Conservation (phyloP, 2,329 filamentous ascomycete species). For the Plectosphaerella plurivora region DNA sequence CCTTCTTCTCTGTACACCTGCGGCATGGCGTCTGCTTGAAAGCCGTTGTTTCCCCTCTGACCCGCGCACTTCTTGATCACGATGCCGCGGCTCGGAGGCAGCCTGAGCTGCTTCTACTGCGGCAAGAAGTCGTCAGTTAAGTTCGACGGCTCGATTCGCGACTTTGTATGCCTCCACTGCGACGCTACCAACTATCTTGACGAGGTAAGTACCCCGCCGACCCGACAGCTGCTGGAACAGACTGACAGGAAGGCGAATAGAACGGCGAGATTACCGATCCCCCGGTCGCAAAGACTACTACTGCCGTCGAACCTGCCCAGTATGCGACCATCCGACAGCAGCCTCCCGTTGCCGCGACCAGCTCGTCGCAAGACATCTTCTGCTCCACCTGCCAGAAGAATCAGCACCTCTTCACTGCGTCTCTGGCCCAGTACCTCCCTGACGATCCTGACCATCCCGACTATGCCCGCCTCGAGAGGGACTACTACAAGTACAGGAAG, state of each 20-base stretch:
- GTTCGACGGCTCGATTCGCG: constrained; percentile 53
- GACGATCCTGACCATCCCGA: constrained; percentile 60
- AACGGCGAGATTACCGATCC: constrained; percentile 88
- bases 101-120: constrained; percentile 79
- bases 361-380: constrained; percentile 38
- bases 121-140: constrained; percentile 59
- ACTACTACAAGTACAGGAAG: constrained; percentile 65
- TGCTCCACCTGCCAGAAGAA: constrained; percentile 85
- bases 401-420: constrained; percentile 73
- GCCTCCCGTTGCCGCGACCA: constrained; percentile 24
- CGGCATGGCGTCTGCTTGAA: constrained; percentile 11
- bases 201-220: constrained; percentile 48
- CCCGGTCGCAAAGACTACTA: constrained; percentile 56
- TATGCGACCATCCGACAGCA: constrained; percentile 42
- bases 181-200: constrained; percentile 88
- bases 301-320: constrained; percentile 33
- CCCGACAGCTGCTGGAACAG: background rate
- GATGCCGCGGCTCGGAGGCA: constrained; percentile 40
- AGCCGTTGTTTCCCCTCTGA: constrained; percentile 6
- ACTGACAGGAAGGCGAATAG: constrained; percentile 33
- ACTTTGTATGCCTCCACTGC: constrained; percentile 74
- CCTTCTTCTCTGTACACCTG: constrained; percentile 10
- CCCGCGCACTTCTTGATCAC: constrained; percentile 2
- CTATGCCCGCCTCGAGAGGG: constrained; percentile 63
- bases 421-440: constrained; percentile 75